These are phyloP conservation scores for Alternaria arbusti DNA, from an alignment of 2,329 filamentous ascomycete species.

Conservation along the genomic window DNA sequence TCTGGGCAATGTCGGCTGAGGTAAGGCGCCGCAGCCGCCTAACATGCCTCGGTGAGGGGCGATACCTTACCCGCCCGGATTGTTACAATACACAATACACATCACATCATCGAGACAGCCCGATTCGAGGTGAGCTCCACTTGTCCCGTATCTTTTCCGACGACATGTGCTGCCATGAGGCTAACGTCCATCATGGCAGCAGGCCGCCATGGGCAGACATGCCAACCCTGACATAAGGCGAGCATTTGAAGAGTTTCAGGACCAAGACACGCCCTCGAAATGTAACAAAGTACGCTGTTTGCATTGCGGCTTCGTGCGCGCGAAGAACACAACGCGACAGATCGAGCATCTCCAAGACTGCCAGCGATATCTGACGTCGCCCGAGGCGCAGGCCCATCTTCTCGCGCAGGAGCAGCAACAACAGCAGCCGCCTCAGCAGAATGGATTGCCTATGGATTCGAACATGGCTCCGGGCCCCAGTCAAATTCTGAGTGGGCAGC, in stretches of 20 bases:
- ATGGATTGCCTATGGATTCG: constrained; percentile 22
- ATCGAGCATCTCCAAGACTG: constrained; percentile 58
- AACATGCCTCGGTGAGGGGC: background rate
- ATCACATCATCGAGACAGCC: constrained; percentile 10
- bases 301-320: constrained; percentile 57
- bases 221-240: constrained; percentile 53
- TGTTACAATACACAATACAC: constrained; percentile 14
- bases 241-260: constrained; percentile 49
- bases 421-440: constrained; percentile 20
- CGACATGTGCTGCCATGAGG: constrained; percentile 5
- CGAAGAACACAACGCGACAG: constrained; percentile 60
- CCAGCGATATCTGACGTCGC: constrained; percentile 52
- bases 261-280: constrained; percentile 52
- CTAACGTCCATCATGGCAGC: constrained; percentile 17
- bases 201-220: constrained; percentile 39
- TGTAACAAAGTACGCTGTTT: constrained; percentile 58
- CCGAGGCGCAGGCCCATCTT: constrained; percentile 51
- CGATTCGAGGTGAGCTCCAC: constrained; percentile 20
- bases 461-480: constrained; percentile 27
- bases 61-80: constrained; percentile 11
- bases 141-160: constrained; percentile 6
- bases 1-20: constrained; percentile 3
- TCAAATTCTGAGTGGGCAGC: constrained; percentile 54
- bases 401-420: constrained; percentile 19
- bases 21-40: constrained; percentile 5